Conservation (phyloP, 345 rosid species). For the Brassica rapa region DNA sequence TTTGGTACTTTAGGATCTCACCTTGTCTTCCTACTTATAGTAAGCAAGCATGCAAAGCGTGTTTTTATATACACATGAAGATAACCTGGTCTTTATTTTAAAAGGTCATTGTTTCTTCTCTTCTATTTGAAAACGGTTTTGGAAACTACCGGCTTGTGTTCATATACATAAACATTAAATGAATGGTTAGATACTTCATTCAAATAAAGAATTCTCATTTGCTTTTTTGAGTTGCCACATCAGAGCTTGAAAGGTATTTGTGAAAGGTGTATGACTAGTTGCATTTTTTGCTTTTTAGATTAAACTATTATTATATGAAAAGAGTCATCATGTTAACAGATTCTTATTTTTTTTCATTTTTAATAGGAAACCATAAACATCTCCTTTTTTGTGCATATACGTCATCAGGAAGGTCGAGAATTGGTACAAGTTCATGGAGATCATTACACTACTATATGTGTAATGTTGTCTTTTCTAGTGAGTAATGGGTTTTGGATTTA, state of each 20-base stretch:
- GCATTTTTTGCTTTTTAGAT: slow-evolving; percentile 28
- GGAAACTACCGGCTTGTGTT: slow-evolving; percentile 27
- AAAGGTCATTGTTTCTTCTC: slow-evolving; percentile 1
- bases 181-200: slow-evolving; percentile 16
- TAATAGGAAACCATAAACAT: background rate
- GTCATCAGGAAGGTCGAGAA: slow-evolving; percentile 9
- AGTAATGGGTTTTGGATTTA: slow-evolving; percentile 24
- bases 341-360: background rate
- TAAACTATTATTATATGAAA: slow-evolving; percentile 6
- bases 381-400: background rate
- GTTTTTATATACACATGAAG: slow-evolving; percentile 22
- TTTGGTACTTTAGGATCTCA: slow-evolving; percentile 3
- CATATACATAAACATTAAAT: slow-evolving; percentile 19
- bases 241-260: slow-evolving; percentile 27
- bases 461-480: background rate
- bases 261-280: slow-evolving; percentile 30
- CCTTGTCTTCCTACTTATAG: background rate
- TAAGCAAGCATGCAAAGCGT: slow-evolving; percentile 15
- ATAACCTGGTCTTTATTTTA: background rate
- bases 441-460: background rate
- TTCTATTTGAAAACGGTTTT: slow-evolving; percentile 22
- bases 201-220: slow-evolving; percentile 11
- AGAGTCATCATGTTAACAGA: slow-evolving; percentile 3
- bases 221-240: slow-evolving; percentile 15
- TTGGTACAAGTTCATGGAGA: background rate